Evolutionary conservation across 257 asterid genomes (phyloP).

Genomic region (Buddleja alternifolia): DNA sequence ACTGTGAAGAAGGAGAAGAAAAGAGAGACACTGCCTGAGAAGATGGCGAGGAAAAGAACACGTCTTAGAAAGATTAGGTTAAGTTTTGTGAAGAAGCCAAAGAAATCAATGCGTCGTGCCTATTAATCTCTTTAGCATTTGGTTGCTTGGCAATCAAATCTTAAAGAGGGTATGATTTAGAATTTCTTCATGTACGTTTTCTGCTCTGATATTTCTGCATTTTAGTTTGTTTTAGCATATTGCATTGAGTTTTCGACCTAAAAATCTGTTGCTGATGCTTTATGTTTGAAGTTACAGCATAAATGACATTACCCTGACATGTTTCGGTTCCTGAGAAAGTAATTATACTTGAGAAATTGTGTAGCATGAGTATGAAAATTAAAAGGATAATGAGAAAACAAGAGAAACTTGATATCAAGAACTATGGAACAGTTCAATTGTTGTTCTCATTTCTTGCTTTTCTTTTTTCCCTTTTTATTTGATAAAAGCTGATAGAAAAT

Average conservation of each 20-base stretch:
- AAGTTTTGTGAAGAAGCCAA: constrained; percentile 93
- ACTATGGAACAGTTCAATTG: no score
- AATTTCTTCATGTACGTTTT: constrained; percentile 22
- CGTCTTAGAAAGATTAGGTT: constrained; percentile 69
- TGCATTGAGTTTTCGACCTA: constrained; percentile 8
- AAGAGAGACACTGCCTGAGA: constrained; percentile 89
- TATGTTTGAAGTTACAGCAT: not conserved
- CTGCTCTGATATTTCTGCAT: not conserved
- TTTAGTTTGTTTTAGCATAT: not conserved
- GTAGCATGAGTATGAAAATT: not conserved
- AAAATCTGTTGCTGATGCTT: constrained; percentile 16
- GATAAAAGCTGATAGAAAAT: no score
- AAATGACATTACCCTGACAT: not conserved
- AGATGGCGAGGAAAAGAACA: constrained; percentile 94
- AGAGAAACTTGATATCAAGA: not conserved
- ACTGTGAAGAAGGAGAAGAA: constrained; percentile 80
- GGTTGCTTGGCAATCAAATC: constrained; percentile 22
- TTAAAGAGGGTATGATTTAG: constrained; percentile 23
- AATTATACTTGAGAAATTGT: constrained; percentile 6
- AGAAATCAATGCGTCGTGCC: constrained; percentile 56
- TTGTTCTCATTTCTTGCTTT: no score
- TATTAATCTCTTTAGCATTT: constrained; percentile 37
- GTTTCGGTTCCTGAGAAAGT: not conserved
- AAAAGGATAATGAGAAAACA: constrained; percentile 6
- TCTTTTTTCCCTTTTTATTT: no score